Evolutionary conservation across 2,329 filamentous ascomycete genomes (phyloP), one percentile per base, ranked within the genome.

Genomic region (Aspergillus fumigatiaffinis): DNA sequence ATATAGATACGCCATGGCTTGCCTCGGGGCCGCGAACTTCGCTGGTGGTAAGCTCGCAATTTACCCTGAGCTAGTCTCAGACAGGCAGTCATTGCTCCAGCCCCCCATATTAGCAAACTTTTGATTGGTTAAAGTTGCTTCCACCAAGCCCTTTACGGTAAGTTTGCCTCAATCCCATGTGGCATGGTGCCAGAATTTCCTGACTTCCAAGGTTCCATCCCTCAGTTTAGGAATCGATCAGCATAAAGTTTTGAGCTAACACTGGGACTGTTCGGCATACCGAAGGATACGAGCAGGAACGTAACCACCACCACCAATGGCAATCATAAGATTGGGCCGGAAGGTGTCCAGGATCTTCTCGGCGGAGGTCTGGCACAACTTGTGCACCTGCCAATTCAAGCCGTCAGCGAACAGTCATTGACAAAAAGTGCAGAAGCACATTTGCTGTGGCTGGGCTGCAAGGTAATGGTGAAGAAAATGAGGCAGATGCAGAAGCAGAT

Each of bases 271-370:
- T 29, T 25, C 21, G 23, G 62, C 71, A 59, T 78, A 85, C 81
- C 94, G 91, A 63, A 99, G 85, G 76, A 99, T 99, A 68, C 94
- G 90, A 49, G 94, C 94, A 60, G 94, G 94, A 44, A 99, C 92
- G 77, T 97, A 99, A 70, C 94, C 94, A 69, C 94, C 94, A 64
- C 94, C 94, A 68, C 94, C 94, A 75, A 97, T 97, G 73, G 94
- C 94, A 76, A 99, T 96, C 84, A 99, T 96, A 67, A 99, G 89
- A 76, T 96, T 91, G 42, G 94, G 94, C 73, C 91, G 84, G 82
- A 96, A 92, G 17, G 90, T 86, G 73, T 87, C 80, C 68, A 99
- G 87, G 74, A 97, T 95, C 68, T 82, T 81, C 63, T 86, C 83
- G 42, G 92, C 94, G 20, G 91, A 87, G 72, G 88, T 83, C 79